These are phyloP conservation scores for Stylonectria norvegica DNA, from an alignment of 2,329 filamentous ascomycete species.

Conservation along the genomic window DNA sequence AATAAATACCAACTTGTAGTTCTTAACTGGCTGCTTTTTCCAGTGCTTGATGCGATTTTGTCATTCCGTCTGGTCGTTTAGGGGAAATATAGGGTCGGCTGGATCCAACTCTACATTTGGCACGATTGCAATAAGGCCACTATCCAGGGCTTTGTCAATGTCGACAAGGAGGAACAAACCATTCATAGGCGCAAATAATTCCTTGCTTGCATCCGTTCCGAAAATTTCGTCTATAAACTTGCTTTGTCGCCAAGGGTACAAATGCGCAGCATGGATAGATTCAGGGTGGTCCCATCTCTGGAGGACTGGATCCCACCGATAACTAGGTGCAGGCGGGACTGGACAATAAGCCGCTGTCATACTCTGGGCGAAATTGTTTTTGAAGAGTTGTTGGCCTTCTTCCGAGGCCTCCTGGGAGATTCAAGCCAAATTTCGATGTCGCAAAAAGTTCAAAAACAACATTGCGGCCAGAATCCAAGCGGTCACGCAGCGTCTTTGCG, in stretches of 20 bases:
- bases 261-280: neutral
- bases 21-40: neutral
- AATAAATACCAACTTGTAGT: constrained; percentile 3
- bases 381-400: no score
- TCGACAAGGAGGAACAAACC: neutral
- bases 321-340: neutral
- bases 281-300: neutral
- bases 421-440: no score
- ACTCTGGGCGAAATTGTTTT: no score
- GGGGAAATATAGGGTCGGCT: neutral
- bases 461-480: no score
- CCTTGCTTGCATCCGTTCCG: neutral
- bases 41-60: neutral
- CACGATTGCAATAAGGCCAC: constrained; percentile 2
- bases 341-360: neutral
- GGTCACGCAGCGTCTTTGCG: no score
- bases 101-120: constrained; percentile 4
- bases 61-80: neutral
- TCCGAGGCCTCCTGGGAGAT: no score
- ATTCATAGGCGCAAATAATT: constrained; percentile 2
- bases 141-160: neutral
- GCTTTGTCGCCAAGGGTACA: constrained; percentile 1
- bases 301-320: constrained; percentile 2
- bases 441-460: no score
- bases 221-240: constrained; percentile 3